Evolutionary conservation across 179 eudicot genomes (phyloP), one percentile per base, ranked within the genome.

Genomic region (Silene vulgaris): DNA sequence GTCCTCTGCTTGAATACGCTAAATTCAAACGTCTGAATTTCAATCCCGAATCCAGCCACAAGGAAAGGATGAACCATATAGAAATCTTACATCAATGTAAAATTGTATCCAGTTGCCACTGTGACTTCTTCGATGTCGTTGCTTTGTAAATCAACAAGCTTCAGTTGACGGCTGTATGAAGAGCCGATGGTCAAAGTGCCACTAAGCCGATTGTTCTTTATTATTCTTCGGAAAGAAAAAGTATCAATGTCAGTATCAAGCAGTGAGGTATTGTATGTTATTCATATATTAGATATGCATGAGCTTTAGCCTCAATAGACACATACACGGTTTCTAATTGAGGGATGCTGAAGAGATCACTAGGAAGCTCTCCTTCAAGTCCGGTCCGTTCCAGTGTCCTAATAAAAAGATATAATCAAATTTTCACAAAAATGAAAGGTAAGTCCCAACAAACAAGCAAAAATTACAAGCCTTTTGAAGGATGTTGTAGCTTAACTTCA

Each of bases 251-350:
- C 66, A 79, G 23, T 32, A 66, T 43, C 68, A 64, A 64, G 68
- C 32, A 17, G 48, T 72, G 69, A 12, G 8, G 14, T 0, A 16
- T 14, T 20, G 5, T 30, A 35, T 30, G 29, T 57, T 1, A 72
- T 5, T 37, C 45, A 37, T 37, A 29, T n/a, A 8, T 57, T 21
- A 57, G 13, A 13, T 48, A 45, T n/a, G 60, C 40, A 71, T 45
- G 30, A 19, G 56, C n/a, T 16, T 23, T n/a, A 75, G 50, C 50
- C 45, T 12, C 68, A 69, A 65, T 17, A 40, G 56, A 70, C 63
- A 67, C 92, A 84, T 78, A 90, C 96, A 87, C 84, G 57, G 80
- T 84, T 83, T 88, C 83, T 72, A 90, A 78, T 26, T 77, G 76
- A 74, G 90, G 85, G 71, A 83, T 79, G 81, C 79, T 67, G 84